Evolutionary conservation across 352 stramenopile species (phyloP).

Genomic region (Globisporangium parvum): DNA sequence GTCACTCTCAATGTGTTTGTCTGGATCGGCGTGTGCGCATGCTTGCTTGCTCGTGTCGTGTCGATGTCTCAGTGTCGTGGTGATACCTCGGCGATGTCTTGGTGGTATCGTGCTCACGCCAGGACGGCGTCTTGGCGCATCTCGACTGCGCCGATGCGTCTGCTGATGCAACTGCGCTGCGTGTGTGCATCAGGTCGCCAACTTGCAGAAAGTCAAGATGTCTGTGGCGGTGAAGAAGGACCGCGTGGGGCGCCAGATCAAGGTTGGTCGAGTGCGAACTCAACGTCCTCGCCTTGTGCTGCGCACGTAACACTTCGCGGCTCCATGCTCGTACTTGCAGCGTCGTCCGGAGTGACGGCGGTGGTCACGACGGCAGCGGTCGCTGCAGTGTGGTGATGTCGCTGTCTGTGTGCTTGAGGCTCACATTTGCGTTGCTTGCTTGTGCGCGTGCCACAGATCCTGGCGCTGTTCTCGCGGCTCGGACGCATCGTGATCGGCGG

Average conservation of each 20-base stretch:
- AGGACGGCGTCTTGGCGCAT: too few relatives aligned
- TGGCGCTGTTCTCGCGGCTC: conserved; percentile 48
- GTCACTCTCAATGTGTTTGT: too few relatives aligned
- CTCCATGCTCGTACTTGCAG: too few relatives aligned
- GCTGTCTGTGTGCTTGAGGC: background rate
- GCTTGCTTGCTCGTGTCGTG: too few relatives aligned
- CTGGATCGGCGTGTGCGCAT: too few relatives aligned
- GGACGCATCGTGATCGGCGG: conserved; percentile 37
- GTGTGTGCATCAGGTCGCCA: background rate
- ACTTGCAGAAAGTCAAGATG: conserved; percentile 15
- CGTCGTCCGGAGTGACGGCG: too few relatives aligned
- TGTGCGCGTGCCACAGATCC: conserved; percentile 12
- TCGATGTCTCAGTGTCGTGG: too few relatives aligned
- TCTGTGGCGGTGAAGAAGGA: conserved; percentile 11
- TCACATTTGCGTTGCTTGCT: background rate
- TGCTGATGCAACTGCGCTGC: background rate
- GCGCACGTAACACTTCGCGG: background rate
- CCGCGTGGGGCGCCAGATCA: conserved; percentile 11
- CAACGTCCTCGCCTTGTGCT: too few relatives aligned
- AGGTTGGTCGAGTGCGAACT: conserved; percentile 4
- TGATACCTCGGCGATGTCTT: too few relatives aligned
- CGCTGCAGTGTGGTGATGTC: too few relatives aligned
- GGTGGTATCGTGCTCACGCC: too few relatives aligned
- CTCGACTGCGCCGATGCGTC: background rate
- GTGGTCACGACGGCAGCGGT: too few relatives aligned